Conservation (phyloP, 805 yeast species). For the Pichia exigua region DNA sequence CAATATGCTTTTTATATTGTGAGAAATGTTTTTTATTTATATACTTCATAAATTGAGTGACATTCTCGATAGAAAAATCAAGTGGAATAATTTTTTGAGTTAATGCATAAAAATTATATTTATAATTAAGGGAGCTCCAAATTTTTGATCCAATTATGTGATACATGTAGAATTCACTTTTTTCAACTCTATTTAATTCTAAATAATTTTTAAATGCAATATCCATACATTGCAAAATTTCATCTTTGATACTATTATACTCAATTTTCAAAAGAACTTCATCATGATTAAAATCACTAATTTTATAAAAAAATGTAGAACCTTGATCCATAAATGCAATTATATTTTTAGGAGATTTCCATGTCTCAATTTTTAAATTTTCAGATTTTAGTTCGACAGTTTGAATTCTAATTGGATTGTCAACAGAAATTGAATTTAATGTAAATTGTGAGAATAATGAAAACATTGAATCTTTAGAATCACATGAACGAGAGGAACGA, state of each 20-base stretch:
- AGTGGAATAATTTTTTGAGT: slow-evolving; percentile 14
- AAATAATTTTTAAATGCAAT: slow-evolving; percentile 6
- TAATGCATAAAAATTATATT: slow-evolving; percentile 24
- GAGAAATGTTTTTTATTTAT: slow-evolving; percentile 13
- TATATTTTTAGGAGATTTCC: slow-evolving; percentile 29
- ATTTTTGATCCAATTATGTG: slow-evolving; percentile 14
- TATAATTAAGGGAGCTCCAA: slow-evolving; percentile 17
- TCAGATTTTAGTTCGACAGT: slow-evolving; percentile 28
- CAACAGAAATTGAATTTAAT: slow-evolving; percentile 47
- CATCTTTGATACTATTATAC: slow-evolving; percentile 41
- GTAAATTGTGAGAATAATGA: slow-evolving; percentile 58
- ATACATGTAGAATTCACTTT: slow-evolving; percentile 16
- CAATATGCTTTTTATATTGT: slow-evolving; percentile 8
- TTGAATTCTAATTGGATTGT: slow-evolving; percentile 46
- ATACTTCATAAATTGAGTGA: slow-evolving; percentile 4
- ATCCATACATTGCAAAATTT: slow-evolving; percentile 29
- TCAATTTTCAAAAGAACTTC: slow-evolving; percentile 35
- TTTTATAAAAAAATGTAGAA: slow-evolving; percentile 49
- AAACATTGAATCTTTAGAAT: background rate
- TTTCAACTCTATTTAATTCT: background rate
- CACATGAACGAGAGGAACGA: slow-evolving; percentile 33
- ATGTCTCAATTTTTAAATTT: slow-evolving; percentile 17
- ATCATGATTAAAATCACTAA: slow-evolving; percentile 31
- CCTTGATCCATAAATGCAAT: slow-evolving; percentile 68
- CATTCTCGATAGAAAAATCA: slow-evolving; percentile 9